Evolutionary conservation across 306 rosid genomes (phyloP).

Genomic region (Prinsepia uniflora): DNA sequence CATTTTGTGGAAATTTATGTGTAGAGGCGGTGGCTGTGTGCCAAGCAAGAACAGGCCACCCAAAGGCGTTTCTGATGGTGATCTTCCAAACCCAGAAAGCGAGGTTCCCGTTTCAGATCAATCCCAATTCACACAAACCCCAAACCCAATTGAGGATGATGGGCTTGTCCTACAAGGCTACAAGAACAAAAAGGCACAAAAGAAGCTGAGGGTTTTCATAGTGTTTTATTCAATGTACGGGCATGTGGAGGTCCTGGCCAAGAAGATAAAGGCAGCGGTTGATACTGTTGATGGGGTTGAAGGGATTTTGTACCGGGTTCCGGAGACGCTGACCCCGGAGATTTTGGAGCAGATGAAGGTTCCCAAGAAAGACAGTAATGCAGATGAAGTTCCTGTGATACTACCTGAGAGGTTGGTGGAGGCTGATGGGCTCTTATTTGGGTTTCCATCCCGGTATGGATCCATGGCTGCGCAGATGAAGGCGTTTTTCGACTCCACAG

Average conservation of each 20-base stretch:
- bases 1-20: constrained; percentile 37
- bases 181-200: constrained; percentile 4
- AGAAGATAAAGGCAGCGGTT: constrained; percentile 53
- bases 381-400: constrained; percentile 42
- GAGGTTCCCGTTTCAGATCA: constrained; percentile 24
- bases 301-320: constrained; percentile 60
- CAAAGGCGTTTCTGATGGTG: constrained; percentile 18
- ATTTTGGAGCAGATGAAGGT: constrained; percentile 60
- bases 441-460: constrained; percentile 78
- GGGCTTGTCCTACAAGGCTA: not conserved
- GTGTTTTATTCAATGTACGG: constrained; percentile 79
- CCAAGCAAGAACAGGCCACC: constrained; percentile 59
- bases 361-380: constrained; percentile 45
- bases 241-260: constrained; percentile 67
- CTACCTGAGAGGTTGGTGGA: constrained; percentile 52
- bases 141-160: constrained; percentile 20
- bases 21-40: constrained; percentile 72
- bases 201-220: constrained; percentile 49
- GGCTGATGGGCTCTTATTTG: constrained; percentile 73
- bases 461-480: constrained; percentile 79
- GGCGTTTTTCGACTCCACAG: constrained; percentile 58
- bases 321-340: constrained; percentile 55
- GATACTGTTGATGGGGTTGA: constrained; percentile 67
- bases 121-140: constrained; percentile 17
- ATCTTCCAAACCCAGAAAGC: constrained; percentile 33